Percentiles rank a stretch among this genome's conserved stretches.
These are phyloP conservation scores for Sphagnum contortum DNA, from an alignment of 225 moss, liverwort and hornwort species.

Conservation along the genomic window DNA sequence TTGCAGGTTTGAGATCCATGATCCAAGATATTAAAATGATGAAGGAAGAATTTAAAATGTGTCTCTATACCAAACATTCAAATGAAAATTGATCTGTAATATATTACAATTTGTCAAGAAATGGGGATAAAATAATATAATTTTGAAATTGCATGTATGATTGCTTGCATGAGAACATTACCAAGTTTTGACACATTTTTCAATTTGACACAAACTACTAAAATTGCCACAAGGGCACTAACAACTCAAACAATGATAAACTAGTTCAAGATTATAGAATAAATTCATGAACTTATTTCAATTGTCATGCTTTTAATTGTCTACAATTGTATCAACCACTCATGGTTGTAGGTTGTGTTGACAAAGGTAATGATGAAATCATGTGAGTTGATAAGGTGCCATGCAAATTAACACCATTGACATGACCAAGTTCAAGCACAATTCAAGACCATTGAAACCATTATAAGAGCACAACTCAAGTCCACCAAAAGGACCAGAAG, in stretches of 20 bases:
- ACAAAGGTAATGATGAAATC: slow-evolving; percentile 29
- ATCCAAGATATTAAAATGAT: no score
- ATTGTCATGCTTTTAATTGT: not conserved
- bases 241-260: not conserved
- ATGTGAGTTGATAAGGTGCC: slow-evolving; percentile 5
- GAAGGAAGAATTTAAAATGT: no score
- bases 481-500: no score
- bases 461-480: no score
- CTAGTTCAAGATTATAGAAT: not conserved
- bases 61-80: no score
- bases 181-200: not conserved
- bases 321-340: slow-evolving; percentile 2
- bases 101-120: no score
- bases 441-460: no score
- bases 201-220: no score
- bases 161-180: not conserved
- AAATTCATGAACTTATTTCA: not conserved
- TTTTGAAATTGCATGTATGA: not conserved
- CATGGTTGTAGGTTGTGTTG: slow-evolving; percentile 15
- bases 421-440: no score
- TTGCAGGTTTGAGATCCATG: no score
- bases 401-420: slow-evolving; percentile 4
- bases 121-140: no score
- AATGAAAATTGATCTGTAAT: no score
- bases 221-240: not conserved